Evolutionary conservation across 768 basidiomycete species (phyloP).

Genomic region (Leccinellum rugosiceps): DNA sequence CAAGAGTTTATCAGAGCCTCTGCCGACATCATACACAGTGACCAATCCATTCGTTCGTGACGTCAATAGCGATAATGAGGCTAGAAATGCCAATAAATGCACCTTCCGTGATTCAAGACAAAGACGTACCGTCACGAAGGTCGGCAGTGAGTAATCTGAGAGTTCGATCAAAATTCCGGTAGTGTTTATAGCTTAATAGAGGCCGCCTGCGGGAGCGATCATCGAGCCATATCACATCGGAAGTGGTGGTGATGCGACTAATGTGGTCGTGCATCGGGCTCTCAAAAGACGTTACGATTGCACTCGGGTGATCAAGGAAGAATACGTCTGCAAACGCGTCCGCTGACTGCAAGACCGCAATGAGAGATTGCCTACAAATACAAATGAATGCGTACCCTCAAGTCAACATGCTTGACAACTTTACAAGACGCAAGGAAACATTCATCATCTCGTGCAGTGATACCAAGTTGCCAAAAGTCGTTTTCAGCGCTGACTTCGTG

Average conservation of each 20-base stretch:
- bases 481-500: conserved; percentile 20
- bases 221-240: conserved; percentile 69
- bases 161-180: conserved; percentile 56
- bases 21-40: conserved; percentile 62
- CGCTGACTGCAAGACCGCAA: conserved; percentile 28
- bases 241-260: conserved; percentile 56
- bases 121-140: conserved; percentile 31
- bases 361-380: conserved; percentile 2
- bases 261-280: conserved; percentile 40
- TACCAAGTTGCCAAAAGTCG: conserved; percentile 53
- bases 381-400: conserved; percentile 43
- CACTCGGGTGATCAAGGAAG: conserved; percentile 29
- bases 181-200: conserved; percentile 59
- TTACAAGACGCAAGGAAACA: conserved; percentile 50
- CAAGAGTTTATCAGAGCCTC: conserved; percentile 37
- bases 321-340: conserved; percentile 32
- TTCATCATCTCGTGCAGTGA: conserved; percentile 31
- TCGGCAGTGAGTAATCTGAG: conserved; percentile 43
- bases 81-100: conserved; percentile 31
- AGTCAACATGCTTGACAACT: conserved; percentile 46
- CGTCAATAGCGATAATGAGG: conserved; percentile 50
- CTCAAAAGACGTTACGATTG: conserved; percentile 55
- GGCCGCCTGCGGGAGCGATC: conserved; percentile 54
- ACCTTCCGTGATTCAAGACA: not conserved
- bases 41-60: conserved; percentile 58